Evolutionary conservation across 768 basidiomycete species (phyloP), one percentile per base, ranked within the genome.

Genomic region (Agaricus sinodeliciosus): DNA sequence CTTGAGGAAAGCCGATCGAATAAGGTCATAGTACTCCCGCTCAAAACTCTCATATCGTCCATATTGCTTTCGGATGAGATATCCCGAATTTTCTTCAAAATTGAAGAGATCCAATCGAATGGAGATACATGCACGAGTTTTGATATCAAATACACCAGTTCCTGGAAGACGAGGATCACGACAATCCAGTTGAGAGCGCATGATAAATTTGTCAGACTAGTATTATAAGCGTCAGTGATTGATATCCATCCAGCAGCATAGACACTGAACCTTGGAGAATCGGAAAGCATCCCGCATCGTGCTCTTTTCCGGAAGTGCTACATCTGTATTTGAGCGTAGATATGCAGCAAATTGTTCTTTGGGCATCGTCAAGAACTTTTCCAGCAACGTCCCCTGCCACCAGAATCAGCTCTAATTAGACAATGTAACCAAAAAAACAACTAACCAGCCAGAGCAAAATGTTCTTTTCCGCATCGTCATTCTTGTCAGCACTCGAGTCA

Each of bases 101-200:
- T 98, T 97, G 49, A 92, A 72, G 9, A 87, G 69, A 64, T 98
- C 95, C 63, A 89, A 71, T 1, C 95, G 83, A 43, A 97, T 84
- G 0, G 90, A 81, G 22, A 91, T 67, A 28, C 84, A 87, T 0
- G 93, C 94, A 43, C 95, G 81, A 0, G 95, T 97, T 68, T 99
- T 99, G 69, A 98, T 84, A 64, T 99, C 95, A 60, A 99, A 99
- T 0, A 94, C 84, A 26, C 92, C 93, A 0, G 84, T 85, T 0
- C 93, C 94, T 3, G 94, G 94, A 27, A 98, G 70, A 40, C 88
- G 77, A 11, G 68, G 59, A 61, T 97, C 90, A 1, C 82, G 70
- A 59, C 94, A 92, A 63, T 99, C 95, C 5, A 99, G 77, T 65
- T 99, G 95, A 0, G 94, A 95, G 12, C 95, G 88, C 87, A 97